Percentiles rank a stretch among this genome's conserved stretches.
phyloP scores from a whole-genome alignment of 768 basidiomycete genomes.

The Russula griseocarnosa region DNA sequence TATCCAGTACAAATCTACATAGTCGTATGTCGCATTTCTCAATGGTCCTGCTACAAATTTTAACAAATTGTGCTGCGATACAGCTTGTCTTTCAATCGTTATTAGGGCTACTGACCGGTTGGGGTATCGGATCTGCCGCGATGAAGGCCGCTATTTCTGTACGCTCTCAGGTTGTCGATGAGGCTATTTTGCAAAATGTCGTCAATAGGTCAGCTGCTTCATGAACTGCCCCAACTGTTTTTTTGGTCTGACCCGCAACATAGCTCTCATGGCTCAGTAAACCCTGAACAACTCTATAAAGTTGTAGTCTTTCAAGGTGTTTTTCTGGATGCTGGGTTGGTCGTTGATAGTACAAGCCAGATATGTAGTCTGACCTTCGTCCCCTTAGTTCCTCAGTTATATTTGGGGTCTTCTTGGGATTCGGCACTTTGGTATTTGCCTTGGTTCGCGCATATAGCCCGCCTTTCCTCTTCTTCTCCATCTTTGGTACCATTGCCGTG shows the following conservation, averaged over 20 bases:
- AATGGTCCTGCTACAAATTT: constrained; percentile 40
- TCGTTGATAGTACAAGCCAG: not conserved
- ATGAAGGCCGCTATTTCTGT: constrained; percentile 50
- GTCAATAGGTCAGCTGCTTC: constrained; percentile 17
- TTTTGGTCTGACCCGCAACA: not conserved
- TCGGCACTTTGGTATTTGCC: constrained; percentile 44
- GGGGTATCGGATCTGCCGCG: constrained; percentile 52
- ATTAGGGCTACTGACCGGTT: constrained; percentile 47
- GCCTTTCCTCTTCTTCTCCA: constrained; percentile 42
- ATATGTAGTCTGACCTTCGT: constrained; percentile 1
- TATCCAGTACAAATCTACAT: constrained; percentile 22
- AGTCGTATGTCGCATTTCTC: not conserved
- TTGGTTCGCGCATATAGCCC: constrained; percentile 46
- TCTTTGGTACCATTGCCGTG: constrained; percentile 48
- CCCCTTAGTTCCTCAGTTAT: constrained; percentile 40
- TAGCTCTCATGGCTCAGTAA: constrained; percentile 37
- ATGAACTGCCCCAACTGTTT: too few relatives aligned
- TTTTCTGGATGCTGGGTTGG: constrained; percentile 45
- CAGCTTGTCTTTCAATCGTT: constrained; percentile 16
- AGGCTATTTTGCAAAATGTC: constrained; percentile 32
- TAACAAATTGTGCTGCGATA: not conserved
- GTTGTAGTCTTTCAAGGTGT: constrained; percentile 45
- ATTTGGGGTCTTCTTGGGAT: constrained; percentile 47
- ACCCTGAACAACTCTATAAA: constrained; percentile 40
- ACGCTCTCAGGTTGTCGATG: constrained; percentile 35